These are phyloP conservation scores for Leishmania gerbilli DNA, from an alignment of 208 protist species.

Conservation along the genomic window DNA sequence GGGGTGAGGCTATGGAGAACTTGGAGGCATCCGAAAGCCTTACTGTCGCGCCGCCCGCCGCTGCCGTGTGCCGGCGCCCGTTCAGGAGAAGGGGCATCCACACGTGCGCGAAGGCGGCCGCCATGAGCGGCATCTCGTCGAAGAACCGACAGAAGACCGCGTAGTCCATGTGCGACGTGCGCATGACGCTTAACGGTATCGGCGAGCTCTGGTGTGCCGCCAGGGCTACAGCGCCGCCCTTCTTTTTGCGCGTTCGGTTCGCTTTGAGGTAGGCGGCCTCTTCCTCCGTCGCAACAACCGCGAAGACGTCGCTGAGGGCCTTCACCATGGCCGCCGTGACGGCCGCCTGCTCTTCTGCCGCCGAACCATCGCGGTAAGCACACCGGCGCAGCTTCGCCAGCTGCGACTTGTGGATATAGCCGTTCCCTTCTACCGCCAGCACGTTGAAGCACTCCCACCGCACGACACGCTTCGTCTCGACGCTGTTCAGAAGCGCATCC, in stretches of 20 bases:
- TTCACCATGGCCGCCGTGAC: constrained; percentile 70
- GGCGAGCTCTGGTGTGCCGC: constrained; percentile 58
- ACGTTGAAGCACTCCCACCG: constrained; percentile 70
- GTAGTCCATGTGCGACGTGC: constrained; percentile 67
- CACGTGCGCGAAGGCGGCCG: constrained; percentile 69
- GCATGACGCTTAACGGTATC: constrained; percentile 74
- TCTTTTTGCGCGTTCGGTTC: constrained; percentile 48
- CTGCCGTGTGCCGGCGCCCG: constrained; percentile 1
- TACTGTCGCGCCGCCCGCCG: neutral
- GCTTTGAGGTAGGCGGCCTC: constrained; percentile 60
- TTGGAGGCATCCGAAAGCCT: neutral
- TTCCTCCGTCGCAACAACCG: constrained; percentile 56
- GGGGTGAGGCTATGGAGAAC: neutral
- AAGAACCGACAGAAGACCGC: constrained; percentile 66
- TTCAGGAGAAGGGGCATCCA: constrained; percentile 62
- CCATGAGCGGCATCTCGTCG: constrained; percentile 64
- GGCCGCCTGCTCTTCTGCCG: constrained; percentile 27
- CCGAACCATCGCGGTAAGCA: constrained; percentile 28
- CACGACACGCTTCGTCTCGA: constrained; percentile 49
- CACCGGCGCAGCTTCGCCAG: constrained; percentile 38
- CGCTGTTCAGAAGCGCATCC: constrained; percentile 64
- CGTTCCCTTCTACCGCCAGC: constrained; percentile 51
- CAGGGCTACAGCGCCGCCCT: constrained; percentile 33
- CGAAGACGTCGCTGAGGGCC: constrained; percentile 62
- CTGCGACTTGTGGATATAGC: constrained; percentile 77